These are phyloP conservation scores for Candida labiduridarum DNA, from an alignment of 1,139 yeast species.

Conservation along the genomic window DNA sequence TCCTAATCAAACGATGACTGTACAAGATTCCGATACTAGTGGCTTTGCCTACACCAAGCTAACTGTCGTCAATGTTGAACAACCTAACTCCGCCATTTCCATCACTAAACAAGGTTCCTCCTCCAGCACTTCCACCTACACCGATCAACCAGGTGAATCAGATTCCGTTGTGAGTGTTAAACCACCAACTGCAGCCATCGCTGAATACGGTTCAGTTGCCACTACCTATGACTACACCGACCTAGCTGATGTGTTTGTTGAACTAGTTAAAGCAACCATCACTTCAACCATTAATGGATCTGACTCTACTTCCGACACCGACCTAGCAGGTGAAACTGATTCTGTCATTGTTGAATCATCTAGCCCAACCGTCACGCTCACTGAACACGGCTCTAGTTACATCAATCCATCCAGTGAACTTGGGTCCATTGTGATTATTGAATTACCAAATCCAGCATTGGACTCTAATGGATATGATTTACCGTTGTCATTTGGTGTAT, in stretches of 20 bases:
- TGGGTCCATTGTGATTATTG: neutral
- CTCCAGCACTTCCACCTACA: too few relatives aligned
- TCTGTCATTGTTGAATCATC: neutral
- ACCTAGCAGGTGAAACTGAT: constrained; percentile 6
- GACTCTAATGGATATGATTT: too few relatives aligned
- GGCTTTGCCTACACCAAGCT: too few relatives aligned
- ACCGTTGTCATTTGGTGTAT: too few relatives aligned
- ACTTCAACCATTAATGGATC: neutral
- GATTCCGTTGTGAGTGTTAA: too few relatives aligned
- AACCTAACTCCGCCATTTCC: neutral
- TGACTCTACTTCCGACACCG: constrained; percentile 10
- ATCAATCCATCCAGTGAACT: constrained; percentile 16
- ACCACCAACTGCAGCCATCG: too few relatives aligned
- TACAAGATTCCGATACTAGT: too few relatives aligned
- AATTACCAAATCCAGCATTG: too few relatives aligned
- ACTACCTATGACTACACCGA: constrained; percentile 15
- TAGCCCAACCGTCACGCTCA: constrained; percentile 11
- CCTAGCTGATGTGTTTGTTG: constrained; percentile 9
- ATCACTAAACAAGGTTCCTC: too few relatives aligned
- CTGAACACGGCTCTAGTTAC: constrained; percentile 15
- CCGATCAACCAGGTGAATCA: too few relatives aligned
- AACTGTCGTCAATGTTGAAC: too few relatives aligned
- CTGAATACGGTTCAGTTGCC: neutral
- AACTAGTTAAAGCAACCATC: neutral
- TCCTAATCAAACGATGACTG: constrained; percentile 7